phyloP scores from a whole-genome alignment of 768 basidiomycete genomes.

The Pleurotus ostreatus region DNA sequence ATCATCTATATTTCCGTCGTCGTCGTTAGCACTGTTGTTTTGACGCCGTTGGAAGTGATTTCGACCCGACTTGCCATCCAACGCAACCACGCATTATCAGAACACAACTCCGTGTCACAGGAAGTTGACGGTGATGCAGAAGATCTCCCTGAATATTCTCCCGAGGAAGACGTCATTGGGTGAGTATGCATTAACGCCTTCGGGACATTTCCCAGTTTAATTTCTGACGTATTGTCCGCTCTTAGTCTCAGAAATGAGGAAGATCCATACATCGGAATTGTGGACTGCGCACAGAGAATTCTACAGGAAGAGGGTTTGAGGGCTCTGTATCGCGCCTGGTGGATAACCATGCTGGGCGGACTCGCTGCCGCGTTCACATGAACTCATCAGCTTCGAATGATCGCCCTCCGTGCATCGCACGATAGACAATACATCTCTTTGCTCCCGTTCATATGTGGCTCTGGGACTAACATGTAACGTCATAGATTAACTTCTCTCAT shows the following conservation, averaged over 20 bases:
- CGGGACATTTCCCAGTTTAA: not conserved
- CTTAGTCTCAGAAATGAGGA: slow-evolving; percentile 67
- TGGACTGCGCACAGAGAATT: slow-evolving; percentile 75
- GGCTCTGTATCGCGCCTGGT: slow-evolving; percentile 81
- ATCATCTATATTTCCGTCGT: slow-evolving; percentile 56
- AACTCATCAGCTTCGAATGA: slow-evolving; percentile 9
- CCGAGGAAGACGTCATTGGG: slow-evolving; percentile 85
- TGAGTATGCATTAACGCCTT: slow-evolving; percentile 26
- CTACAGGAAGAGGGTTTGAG: slow-evolving; percentile 73
- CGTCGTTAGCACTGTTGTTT: slow-evolving; percentile 48
- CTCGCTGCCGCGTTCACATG: slow-evolving; percentile 52
- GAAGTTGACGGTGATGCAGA: slow-evolving; percentile 67
- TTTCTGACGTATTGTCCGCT: slow-evolving; percentile 8
- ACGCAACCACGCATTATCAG: slow-evolving; percentile 74
- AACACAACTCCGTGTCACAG: slow-evolving; percentile 71
- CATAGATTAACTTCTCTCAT: not conserved
- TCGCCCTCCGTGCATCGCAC: not conserved
- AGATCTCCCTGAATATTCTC: slow-evolving; percentile 54
- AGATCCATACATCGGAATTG: slow-evolving; percentile 73
- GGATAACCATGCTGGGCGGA: slow-evolving; percentile 69
- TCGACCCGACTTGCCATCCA: slow-evolving; percentile 77
- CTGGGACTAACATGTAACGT: slow-evolving; percentile 8
- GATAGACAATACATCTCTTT: not conserved
- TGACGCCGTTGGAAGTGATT: slow-evolving; percentile 80
- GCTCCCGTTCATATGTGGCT: not conserved